Conservation (phyloP, 306 rosid species). For the Casuarina cunninghamiana region DNA sequence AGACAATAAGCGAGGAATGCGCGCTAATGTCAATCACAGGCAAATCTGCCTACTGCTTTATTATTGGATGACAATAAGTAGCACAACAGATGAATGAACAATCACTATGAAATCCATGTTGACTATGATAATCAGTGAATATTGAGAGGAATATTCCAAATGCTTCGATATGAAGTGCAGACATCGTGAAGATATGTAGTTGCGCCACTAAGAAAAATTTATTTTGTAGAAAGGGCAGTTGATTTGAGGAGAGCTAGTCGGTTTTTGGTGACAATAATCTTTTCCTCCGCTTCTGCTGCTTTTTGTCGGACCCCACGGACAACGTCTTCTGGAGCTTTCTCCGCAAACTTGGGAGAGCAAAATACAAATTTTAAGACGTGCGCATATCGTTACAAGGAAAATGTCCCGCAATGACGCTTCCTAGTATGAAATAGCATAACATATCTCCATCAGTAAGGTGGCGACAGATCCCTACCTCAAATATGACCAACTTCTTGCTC, state of each 20-base stretch:
- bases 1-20: neutral
- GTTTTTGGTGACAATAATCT: slow-evolving; percentile 73
- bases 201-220: slow-evolving; percentile 4
- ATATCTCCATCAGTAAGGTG: neutral
- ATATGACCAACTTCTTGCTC: neutral
- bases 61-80: neutral
- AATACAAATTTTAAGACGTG: slow-evolving; percentile 24
- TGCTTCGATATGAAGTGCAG: neutral
- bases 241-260: slow-evolving; percentile 72
- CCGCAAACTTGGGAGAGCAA: slow-evolving; percentile 63
- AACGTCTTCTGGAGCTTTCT: slow-evolving; percentile 82
- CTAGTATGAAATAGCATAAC: neutral
- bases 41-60: neutral
- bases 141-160: slow-evolving; percentile 1
- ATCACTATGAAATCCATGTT: neutral
- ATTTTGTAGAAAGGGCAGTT: slow-evolving; percentile 45
- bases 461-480: neutral
- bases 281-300: slow-evolving; percentile 83
- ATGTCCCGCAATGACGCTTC: neutral
- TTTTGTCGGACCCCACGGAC: slow-evolving; percentile 78
- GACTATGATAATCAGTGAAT: neutral
- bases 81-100: neutral
- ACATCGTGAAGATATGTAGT: neutral
- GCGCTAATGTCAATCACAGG: neutral
- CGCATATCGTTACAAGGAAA: neutral